Conservation (phyloP, 768 basidiomycete species). For the Amanita brunnescens region DNA sequence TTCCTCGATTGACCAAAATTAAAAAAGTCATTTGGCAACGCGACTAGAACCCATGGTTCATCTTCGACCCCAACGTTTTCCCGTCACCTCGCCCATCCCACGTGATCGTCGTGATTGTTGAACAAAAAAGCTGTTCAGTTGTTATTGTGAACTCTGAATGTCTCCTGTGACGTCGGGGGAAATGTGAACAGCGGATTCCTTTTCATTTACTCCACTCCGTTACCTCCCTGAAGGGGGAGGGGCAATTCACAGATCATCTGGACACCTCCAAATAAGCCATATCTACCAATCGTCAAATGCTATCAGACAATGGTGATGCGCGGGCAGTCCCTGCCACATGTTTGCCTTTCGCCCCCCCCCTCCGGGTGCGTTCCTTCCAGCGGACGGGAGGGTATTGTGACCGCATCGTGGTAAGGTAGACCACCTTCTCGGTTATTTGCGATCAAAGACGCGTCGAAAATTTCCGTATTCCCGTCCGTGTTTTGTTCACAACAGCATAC, state of each 20-base stretch:
- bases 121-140: not conserved
- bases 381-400: no score
- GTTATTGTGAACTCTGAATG: not conserved
- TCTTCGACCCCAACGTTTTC: not conserved
- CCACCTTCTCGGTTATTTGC: not conserved
- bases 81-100: not conserved
- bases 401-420: not conserved
- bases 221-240: not conserved
- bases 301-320: slow-evolving; percentile 1
- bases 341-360: not conserved
- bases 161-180: slow-evolving; percentile 1
- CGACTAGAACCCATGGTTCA: not conserved
- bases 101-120: not conserved
- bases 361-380: not conserved
- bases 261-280: not conserved
- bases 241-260: not conserved
- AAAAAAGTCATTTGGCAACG: not conserved
- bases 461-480: not conserved
- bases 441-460: not conserved
- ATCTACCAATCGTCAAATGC: not conserved
- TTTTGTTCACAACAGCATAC: not conserved
- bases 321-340: not conserved
- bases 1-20: not conserved
- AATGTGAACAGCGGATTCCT: not conserved
- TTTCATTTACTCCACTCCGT: not conserved